phyloP scores from a whole-genome alignment of 768 basidiomycete species.

The Leucocoprinus leucothites region DNA sequence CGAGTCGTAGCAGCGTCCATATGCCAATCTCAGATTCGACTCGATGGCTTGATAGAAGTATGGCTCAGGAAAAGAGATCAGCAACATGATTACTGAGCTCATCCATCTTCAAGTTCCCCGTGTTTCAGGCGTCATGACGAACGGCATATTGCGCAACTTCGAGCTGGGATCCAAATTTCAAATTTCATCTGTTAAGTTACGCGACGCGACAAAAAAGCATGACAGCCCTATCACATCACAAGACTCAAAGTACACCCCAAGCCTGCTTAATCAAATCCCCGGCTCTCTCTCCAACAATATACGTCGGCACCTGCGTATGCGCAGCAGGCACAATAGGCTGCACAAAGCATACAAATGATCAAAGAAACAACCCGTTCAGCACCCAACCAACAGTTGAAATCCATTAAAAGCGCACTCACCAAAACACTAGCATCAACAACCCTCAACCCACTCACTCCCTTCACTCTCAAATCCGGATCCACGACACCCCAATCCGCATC shows the following conservation, averaged over 20 bases:
- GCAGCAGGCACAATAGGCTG: conserved; percentile 28
- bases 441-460: conserved; percentile 30
- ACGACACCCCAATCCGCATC: conserved; percentile 19
- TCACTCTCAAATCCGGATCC: conserved; percentile 27
- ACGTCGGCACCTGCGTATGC: conserved; percentile 33
- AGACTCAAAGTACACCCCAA: conserved; percentile 1
- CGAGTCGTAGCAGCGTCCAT: no score
- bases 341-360: background rate
- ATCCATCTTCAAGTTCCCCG: no score
- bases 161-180: no score
- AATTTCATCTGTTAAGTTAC: no score
- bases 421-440: conserved; percentile 35
- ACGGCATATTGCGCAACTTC: no score
- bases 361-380: background rate
- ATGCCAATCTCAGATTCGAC: no score
- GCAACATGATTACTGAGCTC: no score
- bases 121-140: no score
- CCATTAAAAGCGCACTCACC: background rate
- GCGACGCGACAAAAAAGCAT: no score
- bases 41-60: no score
- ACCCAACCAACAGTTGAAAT: background rate
- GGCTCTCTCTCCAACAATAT: conserved; percentile 32
- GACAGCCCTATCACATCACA: no score
- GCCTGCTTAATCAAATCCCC: conserved; percentile 19
- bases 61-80: no score